Percentiles rank a stretch among this genome's conserved stretches.
These are phyloP conservation scores for Kwoniella heveanensis DNA, from an alignment of 768 basidiomycete genomes.

Conservation along the genomic window DNA sequence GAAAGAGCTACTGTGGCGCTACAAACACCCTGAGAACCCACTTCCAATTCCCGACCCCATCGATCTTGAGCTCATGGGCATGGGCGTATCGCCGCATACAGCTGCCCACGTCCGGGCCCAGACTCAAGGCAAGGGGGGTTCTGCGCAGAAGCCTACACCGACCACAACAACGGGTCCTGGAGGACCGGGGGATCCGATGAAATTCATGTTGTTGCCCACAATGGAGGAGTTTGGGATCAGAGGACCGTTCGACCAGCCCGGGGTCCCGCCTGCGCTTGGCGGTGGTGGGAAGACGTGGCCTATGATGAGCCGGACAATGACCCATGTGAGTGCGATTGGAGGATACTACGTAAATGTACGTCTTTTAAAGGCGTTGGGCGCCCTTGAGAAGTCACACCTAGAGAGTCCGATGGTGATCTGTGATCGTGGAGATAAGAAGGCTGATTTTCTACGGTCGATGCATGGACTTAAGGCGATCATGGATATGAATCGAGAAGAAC, in stretches of 20 bases:
- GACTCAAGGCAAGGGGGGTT: not conserved
- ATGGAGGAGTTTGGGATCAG: slow-evolving; percentile 46
- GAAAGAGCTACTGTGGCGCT: slow-evolving; percentile 21
- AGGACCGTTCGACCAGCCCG: slow-evolving; percentile 45
- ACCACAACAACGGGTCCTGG: not conserved
- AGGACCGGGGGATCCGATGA: slow-evolving; percentile 16
- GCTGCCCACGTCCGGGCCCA: not conserved
- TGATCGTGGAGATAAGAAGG: no score
- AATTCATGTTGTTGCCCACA: slow-evolving; percentile 39
- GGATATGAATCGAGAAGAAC: slow-evolving; percentile 38
- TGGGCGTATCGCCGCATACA: not conserved
- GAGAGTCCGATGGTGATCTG: no score
- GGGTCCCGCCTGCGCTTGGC: slow-evolving; percentile 20
- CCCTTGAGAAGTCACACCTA: no score
- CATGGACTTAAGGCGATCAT: slow-evolving; percentile 25
- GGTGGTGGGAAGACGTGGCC: slow-evolving; percentile 41
- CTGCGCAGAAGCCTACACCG: not conserved
- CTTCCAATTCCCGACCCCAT: slow-evolving; percentile 18
- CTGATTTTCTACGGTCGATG: not conserved
- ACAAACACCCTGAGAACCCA: slow-evolving; percentile 25
- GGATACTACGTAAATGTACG: no score
- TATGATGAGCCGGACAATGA: slow-evolving; percentile 53
- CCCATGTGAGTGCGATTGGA: slow-evolving; percentile 45
- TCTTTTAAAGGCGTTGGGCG: no score
- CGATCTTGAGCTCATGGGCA: not conserved